Percentiles rank a stretch among this genome's conserved stretches.
Evolutionary conservation across 2,329 filamentous ascomycete genomes (phyloP).

Genomic region (Leptographium galeiforme): DNA sequence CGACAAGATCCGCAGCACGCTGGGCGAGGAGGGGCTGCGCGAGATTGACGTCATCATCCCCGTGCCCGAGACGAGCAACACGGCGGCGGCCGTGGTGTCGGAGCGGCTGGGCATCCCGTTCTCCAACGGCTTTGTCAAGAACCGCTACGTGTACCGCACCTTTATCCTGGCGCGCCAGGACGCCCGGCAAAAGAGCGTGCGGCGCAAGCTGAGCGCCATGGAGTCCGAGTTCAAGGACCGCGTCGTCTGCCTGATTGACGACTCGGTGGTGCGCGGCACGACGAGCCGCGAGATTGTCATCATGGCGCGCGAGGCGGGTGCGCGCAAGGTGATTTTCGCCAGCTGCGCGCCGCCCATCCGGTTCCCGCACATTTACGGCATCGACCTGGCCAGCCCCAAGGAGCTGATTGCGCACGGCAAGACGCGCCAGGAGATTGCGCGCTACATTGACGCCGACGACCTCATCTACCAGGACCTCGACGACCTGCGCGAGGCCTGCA

Average conservation of each 20-base stretch:
- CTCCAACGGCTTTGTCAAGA: constrained; percentile 76
- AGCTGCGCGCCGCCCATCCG: constrained; percentile 72
- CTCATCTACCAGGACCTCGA: constrained; percentile 50
- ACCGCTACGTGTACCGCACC: constrained; percentile 76
- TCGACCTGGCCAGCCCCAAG: constrained; percentile 25
- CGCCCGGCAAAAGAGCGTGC: constrained; percentile 69
- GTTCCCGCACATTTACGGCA: constrained; percentile 60
- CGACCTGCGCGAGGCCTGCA: constrained; percentile 66
- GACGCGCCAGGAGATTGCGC: constrained; percentile 26
- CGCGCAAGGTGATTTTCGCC: constrained; percentile 55
- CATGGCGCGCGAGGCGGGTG: constrained; percentile 9
- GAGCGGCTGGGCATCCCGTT: constrained; percentile 64
- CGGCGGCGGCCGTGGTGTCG: constrained; percentile 63
- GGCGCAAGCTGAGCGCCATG: constrained; percentile 81
- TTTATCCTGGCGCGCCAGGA: constrained; percentile 68
- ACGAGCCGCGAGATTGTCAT: constrained; percentile 48
- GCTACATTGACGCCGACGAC: constrained; percentile 27
- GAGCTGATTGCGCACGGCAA: constrained; percentile 13
- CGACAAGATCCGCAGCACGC: constrained; percentile 51
- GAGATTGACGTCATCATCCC: constrained; percentile 53
- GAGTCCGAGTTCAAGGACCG: constrained; percentile 70
- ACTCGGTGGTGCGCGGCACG: constrained; percentile 43
- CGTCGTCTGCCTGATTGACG: constrained; percentile 74
- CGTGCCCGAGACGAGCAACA: constrained; percentile 54
- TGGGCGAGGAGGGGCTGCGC: constrained; percentile 55